Conservation (phyloP, 371 early-diverging fungal genomes). For the Mucor indicus region DNA sequence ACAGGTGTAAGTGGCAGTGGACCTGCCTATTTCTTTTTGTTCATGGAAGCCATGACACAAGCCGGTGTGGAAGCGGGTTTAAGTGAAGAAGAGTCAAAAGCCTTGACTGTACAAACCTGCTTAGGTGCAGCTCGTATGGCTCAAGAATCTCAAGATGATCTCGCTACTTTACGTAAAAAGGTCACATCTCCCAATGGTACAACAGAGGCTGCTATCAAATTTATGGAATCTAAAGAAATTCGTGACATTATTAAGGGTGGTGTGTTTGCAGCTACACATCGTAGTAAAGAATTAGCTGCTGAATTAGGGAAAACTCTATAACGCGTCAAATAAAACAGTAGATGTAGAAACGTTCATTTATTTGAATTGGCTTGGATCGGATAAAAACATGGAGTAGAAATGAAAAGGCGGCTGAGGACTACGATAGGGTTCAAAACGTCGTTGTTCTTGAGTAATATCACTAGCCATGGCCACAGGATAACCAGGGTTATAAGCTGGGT, state of each 20-base stretch:
- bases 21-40: constrained; percentile 92
- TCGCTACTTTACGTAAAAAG: constrained; percentile 75
- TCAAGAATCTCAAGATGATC: constrained; percentile 63
- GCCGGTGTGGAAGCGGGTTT: constrained; percentile 83
- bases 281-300: constrained; percentile 70
- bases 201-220: constrained; percentile 86
- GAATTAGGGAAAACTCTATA: too few relatives aligned
- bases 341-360: too few relatives aligned
- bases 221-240: constrained; percentile 64
- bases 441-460: too few relatives aligned
- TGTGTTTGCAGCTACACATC: constrained; percentile 66
- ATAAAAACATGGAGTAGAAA: too few relatives aligned
- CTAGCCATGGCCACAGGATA: too few relatives aligned
- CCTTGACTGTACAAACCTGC: constrained; percentile 86
- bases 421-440: too few relatives aligned
- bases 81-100: constrained; percentile 67
- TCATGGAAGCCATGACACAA: constrained; percentile 88
- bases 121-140: constrained; percentile 89
- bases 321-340: too few relatives aligned
- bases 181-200: constrained; percentile 95
- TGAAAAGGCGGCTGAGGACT: too few relatives aligned
- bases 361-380: too few relatives aligned
- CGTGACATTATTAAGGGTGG: constrained; percentile 56
- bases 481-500: too few relatives aligned
- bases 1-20: constrained; percentile 88